phyloP scores from a whole-genome alignment of 225 moss, liverwort and hornwort species.

The Asterella californica region DNA sequence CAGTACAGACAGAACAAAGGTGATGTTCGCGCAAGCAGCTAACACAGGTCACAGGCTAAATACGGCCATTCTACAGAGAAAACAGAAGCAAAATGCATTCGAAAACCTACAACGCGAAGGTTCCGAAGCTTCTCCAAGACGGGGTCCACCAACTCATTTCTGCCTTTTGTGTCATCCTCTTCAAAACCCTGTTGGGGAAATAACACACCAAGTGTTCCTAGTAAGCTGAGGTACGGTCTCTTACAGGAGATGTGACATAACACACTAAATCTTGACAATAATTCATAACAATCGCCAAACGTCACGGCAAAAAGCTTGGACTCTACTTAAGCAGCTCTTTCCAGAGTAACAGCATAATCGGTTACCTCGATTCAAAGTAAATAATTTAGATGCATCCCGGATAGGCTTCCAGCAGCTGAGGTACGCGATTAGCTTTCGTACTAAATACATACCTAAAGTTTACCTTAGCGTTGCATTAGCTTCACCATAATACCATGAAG shows the following conservation, averaged over 20 bases:
- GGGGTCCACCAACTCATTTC: constrained; percentile 36
- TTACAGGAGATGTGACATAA: neutral
- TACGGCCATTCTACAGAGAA: neutral
- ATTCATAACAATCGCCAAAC: neutral
- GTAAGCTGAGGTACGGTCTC: constrained; percentile 17
- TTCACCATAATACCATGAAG: neutral
- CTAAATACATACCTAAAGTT: neutral
- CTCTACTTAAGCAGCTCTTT: neutral
- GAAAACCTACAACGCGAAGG: constrained; percentile 41
- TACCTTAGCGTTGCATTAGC: neutral
- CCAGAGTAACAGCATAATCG: neutral
- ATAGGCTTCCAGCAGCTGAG: neutral
- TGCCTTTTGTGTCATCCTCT: constrained; percentile 28
- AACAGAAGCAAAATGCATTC: neutral
- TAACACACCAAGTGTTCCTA: constrained; percentile 15
- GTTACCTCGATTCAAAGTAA: neutral
- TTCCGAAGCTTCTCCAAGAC: constrained; percentile 41
- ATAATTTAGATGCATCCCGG: neutral
- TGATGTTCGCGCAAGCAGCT: neutral
- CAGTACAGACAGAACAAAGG: neutral
- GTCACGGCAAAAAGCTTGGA: neutral
- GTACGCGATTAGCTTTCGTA: neutral
- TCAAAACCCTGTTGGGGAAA: constrained; percentile 29
- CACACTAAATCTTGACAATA: neutral
- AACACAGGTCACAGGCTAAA: no score